Percentiles rank a stretch among this genome's conserved stretches.
Evolutionary conservation across 2,329 filamentous ascomycete species (phyloP).

Genomic region (Scytalidium sp.): DNA sequence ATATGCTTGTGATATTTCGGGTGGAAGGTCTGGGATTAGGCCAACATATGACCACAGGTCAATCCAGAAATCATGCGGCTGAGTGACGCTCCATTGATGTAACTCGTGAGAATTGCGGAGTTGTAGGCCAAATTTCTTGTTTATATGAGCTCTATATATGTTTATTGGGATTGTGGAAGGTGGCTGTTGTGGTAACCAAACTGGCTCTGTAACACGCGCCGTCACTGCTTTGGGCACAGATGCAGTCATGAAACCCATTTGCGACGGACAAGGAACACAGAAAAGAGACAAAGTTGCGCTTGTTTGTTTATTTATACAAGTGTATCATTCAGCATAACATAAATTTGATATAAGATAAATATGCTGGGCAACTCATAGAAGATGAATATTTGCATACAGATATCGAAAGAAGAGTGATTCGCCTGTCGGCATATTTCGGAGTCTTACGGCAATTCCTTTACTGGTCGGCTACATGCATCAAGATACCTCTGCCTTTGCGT

Average conservation of each 20-base stretch:
- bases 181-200: constrained; percentile 3
- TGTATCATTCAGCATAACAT: not conserved
- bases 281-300: not conserved
- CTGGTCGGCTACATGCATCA: too few relatives aligned
- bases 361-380: too few relatives aligned
- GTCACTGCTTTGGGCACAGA: not conserved
- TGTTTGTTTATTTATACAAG: not conserved
- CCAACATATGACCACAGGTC: constrained; percentile 6
- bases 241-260: not conserved
- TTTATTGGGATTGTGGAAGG: constrained; percentile 7
- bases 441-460: too few relatives aligned
- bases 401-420: too few relatives aligned
- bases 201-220: constrained; percentile 1
- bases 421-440: too few relatives aligned
- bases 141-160: constrained; percentile 7
- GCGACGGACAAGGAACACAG: not conserved
- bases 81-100: constrained; percentile 4
- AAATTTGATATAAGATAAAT: too few relatives aligned
- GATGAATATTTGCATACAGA: too few relatives aligned
- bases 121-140: constrained; percentile 2
- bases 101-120: constrained; percentile 5
- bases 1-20: constrained; percentile 3
- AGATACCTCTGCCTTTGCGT: too few relatives aligned
- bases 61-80: constrained; percentile 7
- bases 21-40: constrained; percentile 3